Evolutionary conservation across 371 early-diverging fungal genomes (phyloP).

Genomic region (Haplosporangium sp.): DNA sequence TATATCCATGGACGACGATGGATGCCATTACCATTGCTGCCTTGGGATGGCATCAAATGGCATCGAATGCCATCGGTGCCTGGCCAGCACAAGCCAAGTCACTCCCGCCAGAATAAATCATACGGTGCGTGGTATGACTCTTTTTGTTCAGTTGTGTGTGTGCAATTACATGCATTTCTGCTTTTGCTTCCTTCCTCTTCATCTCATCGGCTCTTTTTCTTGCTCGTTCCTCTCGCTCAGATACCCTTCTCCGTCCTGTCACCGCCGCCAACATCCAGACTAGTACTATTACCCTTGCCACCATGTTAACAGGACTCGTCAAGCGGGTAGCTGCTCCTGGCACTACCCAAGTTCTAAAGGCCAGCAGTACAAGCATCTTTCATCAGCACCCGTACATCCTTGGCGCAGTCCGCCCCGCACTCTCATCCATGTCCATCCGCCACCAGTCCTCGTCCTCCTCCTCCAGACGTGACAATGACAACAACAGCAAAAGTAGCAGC

Average conservation of each 20-base stretch:
- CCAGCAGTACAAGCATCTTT: neutral
- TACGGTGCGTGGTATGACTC: too few relatives aligned
- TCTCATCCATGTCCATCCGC: constrained; percentile 16
- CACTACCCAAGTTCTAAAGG: neutral
- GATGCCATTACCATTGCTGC: too few relatives aligned
- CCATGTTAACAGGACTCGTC: constrained; percentile 29
- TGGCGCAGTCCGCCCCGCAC: neutral
- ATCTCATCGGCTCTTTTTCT: neutral
- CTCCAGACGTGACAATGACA: constrained; percentile 41
- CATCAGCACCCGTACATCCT: neutral
- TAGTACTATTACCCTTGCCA: neutral
- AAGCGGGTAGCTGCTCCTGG: constrained; percentile 12
- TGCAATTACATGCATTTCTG: neutral
- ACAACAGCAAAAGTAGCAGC: constrained; percentile 8
- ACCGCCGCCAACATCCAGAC: neutral
- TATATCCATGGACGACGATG: too few relatives aligned
- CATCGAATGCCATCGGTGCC: too few relatives aligned
- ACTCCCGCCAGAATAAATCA: too few relatives aligned
- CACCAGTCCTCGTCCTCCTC: constrained; percentile 50
- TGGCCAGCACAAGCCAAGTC: too few relatives aligned
- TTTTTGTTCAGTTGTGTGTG: too few relatives aligned
- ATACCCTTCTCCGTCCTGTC: neutral
- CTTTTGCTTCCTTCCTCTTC: neutral
- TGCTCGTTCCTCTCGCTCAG: neutral
- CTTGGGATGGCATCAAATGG: too few relatives aligned